A percentile compares a stretch with the other conserved stretches of the same genome.
Evolutionary conservation across 768 basidiomycete genomes (phyloP).

Genomic region (Amanita molliuscula): DNA sequence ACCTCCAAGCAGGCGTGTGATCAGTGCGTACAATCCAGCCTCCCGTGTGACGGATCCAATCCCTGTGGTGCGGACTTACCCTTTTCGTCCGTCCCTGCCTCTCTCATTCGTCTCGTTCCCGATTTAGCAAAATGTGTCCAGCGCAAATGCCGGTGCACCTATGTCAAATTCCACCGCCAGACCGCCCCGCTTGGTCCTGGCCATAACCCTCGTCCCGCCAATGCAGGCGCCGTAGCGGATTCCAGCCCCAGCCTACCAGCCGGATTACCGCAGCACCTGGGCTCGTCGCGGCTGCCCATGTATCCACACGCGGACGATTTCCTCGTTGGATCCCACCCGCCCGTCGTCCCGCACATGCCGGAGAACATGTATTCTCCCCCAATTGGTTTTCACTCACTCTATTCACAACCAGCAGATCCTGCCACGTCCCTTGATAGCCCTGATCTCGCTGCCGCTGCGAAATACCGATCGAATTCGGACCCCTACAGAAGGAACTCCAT

Average conservation of each 20-base stretch:
- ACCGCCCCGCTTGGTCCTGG: constrained; percentile 73
- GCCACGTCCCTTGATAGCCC: constrained; percentile 10
- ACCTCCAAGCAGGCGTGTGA: constrained; percentile 81
- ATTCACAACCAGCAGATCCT: constrained; percentile 9
- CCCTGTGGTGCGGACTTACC: constrained; percentile 49
- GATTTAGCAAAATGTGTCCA: constrained; percentile 62
- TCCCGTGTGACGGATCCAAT: constrained; percentile 73
- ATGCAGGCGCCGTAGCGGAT: background rate
- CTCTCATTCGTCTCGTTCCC: constrained; percentile 4
- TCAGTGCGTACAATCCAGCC: constrained; percentile 66
- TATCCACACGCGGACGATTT: constrained; percentile 30
- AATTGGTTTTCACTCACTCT: constrained; percentile 9
- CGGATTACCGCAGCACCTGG: constrained; percentile 7
- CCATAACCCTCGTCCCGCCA: constrained; percentile 34
- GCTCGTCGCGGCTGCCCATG: constrained; percentile 17
- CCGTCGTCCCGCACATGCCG: constrained; percentile 18
- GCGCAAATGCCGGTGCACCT: constrained; percentile 67
- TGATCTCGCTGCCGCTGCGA: constrained; percentile 32
- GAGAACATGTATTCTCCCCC: constrained; percentile 9
- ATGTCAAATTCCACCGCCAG: constrained; percentile 75
- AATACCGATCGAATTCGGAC: constrained; percentile 39
- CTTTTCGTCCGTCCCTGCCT: constrained; percentile 6
- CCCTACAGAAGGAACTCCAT: constrained; percentile 11
- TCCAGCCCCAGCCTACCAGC: constrained; percentile 10
- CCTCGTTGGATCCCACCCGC: constrained; percentile 27